Conservation (phyloP, 2,329 filamentous ascomycete genomes). For the Fusarium newnesense region DNA sequence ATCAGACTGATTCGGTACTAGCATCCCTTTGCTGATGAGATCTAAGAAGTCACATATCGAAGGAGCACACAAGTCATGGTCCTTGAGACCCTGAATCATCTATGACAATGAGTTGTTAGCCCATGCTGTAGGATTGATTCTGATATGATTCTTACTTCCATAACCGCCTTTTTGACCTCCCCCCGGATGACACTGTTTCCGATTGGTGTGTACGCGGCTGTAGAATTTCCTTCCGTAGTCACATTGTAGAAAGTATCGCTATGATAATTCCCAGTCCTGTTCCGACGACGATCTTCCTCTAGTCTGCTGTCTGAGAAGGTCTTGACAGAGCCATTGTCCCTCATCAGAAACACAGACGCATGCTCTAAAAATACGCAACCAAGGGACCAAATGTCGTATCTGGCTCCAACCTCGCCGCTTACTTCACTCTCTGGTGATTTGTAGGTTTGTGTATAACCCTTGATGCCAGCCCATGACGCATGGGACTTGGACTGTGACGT, state of each 20-base stretch:
- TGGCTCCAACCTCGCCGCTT: not conserved
- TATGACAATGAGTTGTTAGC: not conserved
- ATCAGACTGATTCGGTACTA: not conserved
- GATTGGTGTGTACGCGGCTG: too few relatives aligned
- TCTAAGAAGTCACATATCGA: not conserved
- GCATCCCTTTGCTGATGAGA: not conserved
- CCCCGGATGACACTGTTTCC: not conserved
- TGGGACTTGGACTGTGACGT: not conserved
- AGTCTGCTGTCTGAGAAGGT: not conserved
- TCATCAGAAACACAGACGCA: not conserved
- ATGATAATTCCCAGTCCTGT: not conserved
- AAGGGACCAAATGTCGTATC: not conserved
- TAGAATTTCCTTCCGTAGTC: not conserved
- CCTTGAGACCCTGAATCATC: not conserved
- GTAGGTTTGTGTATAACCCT: not conserved
- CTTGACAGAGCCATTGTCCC: not conserved
- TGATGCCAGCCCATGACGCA: not conserved
- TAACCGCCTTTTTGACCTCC: not conserved
- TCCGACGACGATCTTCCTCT: not conserved
- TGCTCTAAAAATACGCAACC: not conserved
- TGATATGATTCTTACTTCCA: not conserved
- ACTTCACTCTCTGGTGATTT: not conserved
- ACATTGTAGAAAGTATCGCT: not conserved
- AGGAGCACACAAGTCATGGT: not conserved
- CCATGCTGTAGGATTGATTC: too few relatives aligned